Conservation (phyloP, 139 green algal genomes). For the Zygnema cylindricum region DNA sequence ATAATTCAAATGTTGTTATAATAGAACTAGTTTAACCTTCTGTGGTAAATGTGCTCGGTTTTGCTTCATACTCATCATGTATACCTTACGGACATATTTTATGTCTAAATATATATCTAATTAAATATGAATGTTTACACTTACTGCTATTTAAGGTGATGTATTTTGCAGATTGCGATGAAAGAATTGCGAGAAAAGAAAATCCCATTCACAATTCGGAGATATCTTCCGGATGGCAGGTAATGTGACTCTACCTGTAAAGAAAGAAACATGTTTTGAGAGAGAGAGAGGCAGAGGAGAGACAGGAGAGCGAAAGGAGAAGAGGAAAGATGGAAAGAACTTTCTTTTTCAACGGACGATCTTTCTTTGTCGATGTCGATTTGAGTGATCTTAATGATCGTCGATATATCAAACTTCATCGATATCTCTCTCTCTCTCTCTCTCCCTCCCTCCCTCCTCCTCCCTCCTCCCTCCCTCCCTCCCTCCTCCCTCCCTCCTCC, state of each 20-base stretch:
- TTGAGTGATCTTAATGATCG: background rate
- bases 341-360: background rate
- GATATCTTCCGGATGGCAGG: constrained; percentile 37
- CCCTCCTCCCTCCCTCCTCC: background rate
- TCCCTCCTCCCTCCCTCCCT: background rate
- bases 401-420: background rate
- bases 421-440: background rate
- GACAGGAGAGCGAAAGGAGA: background rate
- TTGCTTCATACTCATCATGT: too few relatives aligned
- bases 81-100: too few relatives aligned
- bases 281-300: background rate
- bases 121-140: too few relatives aligned
- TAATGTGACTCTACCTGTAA: background rate
- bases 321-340: background rate
- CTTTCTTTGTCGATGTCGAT: background rate
- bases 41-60: too few relatives aligned
- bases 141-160: too few relatives aligned
- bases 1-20: too few relatives aligned
- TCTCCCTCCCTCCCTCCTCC: too few relatives aligned
- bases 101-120: too few relatives aligned
- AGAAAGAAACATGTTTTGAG: background rate
- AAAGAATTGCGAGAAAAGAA: constrained; percentile 94
- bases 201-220: constrained; percentile 96
- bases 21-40: too few relatives aligned
- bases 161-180: constrained; percentile 83